A percentile compares a stretch with the other conserved stretches of the same genome.
Conservation (phyloP, 768 basidiomycete genomes). For the Tubosaeta sp. region DNA sequence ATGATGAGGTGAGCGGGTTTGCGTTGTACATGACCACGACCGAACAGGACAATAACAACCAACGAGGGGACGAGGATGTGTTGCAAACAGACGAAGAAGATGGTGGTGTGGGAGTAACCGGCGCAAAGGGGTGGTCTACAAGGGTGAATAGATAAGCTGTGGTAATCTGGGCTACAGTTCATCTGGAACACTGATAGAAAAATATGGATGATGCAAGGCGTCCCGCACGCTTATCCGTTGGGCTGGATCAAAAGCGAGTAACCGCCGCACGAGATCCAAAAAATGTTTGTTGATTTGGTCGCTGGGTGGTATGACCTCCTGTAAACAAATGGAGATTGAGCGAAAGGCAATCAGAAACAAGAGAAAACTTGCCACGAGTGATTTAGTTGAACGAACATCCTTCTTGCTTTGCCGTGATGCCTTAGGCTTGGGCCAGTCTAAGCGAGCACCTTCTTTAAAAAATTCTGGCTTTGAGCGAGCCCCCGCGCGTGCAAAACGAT, state of each 20-base stretch:
- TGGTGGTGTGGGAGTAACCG: constrained; percentile 17
- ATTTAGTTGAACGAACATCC: constrained; percentile 83
- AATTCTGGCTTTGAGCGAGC: constrained; percentile 86
- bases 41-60: constrained; percentile 36
- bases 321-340: constrained; percentile 9
- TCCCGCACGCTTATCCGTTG: constrained; percentile 85
- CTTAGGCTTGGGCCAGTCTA: constrained; percentile 91
- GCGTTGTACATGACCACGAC: constrained; percentile 37
- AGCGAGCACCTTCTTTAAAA: constrained; percentile 79
- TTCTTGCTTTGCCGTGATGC: constrained; percentile 89
- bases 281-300: constrained; percentile 77
- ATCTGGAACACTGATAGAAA: constrained; percentile 60
- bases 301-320: constrained; percentile 83
- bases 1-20: constrained; percentile 26
- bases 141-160: constrained; percentile 31
- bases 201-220: constrained; percentile 86
- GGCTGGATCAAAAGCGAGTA: constrained; percentile 87
- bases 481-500: constrained; percentile 71
- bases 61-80: constrained; percentile 20
- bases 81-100: constrained; percentile 25
- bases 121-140: constrained; percentile 31
- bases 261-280: constrained; percentile 79
- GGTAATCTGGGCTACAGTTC: constrained; percentile 52
- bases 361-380: constrained; percentile 57
- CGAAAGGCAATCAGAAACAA: not conserved